Base-by-base conservation (phyloP, 1,284 basidiomycete genomes). In the Malassezia sp. region DNA sequence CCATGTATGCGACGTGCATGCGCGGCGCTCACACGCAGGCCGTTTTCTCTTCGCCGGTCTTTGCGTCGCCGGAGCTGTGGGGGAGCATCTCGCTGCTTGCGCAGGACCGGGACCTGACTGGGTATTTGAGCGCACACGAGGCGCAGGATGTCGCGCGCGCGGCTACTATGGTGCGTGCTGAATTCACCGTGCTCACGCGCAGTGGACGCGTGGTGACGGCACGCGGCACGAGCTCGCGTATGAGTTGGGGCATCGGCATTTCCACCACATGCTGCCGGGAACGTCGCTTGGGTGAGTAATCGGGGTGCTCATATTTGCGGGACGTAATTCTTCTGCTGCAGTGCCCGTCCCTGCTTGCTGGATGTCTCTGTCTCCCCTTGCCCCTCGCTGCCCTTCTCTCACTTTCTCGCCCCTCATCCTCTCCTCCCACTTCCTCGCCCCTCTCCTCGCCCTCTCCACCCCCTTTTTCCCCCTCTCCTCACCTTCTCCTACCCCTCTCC, bases 91-190 rank as follows among this genome's bases (percentile, higher is more conserved):
- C 76, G 2, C 71, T 77, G 1, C 85, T 79, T 60, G 78, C 77
- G 3, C 69, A 78, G 33, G 80, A 85, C 53, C 74, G 78, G 23
- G 85, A 89, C 70, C 76, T 81, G 37, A 77, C 81, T 8, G 74
- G 74, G 36, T 85, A 76, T 63, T 81, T 83, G 12, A 83, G 81
- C 57, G 80, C 78, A 52, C 77, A 72, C 24, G 84, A 87, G 71
- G 78, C 75, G 18, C 69, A 80, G 8, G 76, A 80, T 32, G 84
- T 84, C 23, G 55, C 80, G 11, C 78, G 78, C 59, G 80, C 80
- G 49, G 73, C 77, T 53, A 65, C 86, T 57, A 79, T 49, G 45
- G 32, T 78, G 76, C 82, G 82, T 29, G n/a, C n/a, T n/a, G n/a
- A n/a, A n/a, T n/a, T n/a, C 17, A 14, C 5, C 27, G 67, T 21